Evolutionary conservation across 805 yeast species (phyloP).

Genomic region (Myxozyma kluyveri): DNA sequence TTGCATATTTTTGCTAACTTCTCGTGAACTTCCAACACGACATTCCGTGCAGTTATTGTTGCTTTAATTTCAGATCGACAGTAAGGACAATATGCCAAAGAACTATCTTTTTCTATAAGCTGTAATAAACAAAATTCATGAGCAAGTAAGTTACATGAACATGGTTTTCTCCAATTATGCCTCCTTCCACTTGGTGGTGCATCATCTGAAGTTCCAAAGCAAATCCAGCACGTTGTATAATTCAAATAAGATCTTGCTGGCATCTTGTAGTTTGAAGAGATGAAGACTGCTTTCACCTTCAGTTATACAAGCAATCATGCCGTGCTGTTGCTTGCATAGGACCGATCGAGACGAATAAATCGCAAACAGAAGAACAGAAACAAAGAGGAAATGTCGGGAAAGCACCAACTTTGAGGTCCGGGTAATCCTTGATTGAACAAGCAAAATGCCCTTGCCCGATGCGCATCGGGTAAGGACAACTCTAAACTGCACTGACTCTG

Average conservation of each 20-base stretch:
- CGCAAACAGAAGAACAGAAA: too few relatives aligned
- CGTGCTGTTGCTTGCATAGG: too few relatives aligned
- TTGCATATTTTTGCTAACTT: not conserved
- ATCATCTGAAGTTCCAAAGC: conserved; percentile 39
- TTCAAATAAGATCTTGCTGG: too few relatives aligned
- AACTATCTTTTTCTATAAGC: conserved; percentile 37
- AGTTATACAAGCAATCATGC: too few relatives aligned
- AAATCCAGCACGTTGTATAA: conserved; percentile 36
- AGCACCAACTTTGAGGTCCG: not conserved
- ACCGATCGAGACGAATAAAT: too few relatives aligned
- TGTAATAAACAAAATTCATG: conserved; percentile 47
- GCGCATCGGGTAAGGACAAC: too few relatives aligned
- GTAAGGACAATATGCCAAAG: conserved; percentile 20
- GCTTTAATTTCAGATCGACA: conserved; percentile 14
- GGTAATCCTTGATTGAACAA: too few relatives aligned
- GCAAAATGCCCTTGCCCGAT: too few relatives aligned
- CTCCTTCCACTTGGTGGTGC: conserved; percentile 35
- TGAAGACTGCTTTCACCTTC: not conserved
- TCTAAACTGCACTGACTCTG: too few relatives aligned
- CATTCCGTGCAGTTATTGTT: not conserved
- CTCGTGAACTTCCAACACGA: not conserved
- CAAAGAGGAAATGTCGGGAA: not conserved
- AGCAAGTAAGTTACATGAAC: conserved; percentile 47
- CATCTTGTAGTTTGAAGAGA: too few relatives aligned
- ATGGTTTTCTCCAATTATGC: conserved; percentile 47